Conservation (phyloP, 1,284 basidiomycete species). For the Trametes sp. region DNA sequence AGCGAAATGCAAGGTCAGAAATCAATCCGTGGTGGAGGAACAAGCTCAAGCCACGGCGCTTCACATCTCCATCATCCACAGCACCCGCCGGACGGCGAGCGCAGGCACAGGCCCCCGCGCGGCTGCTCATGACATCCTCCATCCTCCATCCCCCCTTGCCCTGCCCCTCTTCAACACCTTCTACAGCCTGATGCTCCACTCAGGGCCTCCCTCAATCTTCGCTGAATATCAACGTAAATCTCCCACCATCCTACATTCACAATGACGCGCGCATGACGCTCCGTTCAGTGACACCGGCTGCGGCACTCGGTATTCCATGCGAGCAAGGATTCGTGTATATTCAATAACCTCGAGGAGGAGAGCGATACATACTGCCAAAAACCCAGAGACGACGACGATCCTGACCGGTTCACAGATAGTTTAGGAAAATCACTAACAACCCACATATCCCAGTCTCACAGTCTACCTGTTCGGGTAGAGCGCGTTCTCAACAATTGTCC, state of each 20-base stretch:
- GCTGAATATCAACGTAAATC: not conserved
- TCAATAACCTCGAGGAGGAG: not conserved
- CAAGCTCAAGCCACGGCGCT: not conserved
- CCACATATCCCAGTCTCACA: too few relatives aligned
- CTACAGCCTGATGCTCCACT: conserved; percentile 7
- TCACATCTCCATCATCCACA: too few relatives aligned
- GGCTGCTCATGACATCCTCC: not conserved
- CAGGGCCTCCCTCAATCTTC: not conserved
- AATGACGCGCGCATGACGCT: not conserved
- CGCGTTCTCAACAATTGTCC: too few relatives aligned
- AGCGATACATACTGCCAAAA: not conserved
- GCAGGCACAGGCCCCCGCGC: not conserved
- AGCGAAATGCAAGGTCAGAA: not conserved
- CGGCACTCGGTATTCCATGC: not conserved
- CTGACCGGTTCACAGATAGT: not conserved
- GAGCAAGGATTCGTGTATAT: not conserved
- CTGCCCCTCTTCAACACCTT: not conserved
- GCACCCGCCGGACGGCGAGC: too few relatives aligned
- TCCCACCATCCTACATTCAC: not conserved
- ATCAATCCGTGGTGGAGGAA: not conserved
- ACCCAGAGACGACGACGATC: not conserved
- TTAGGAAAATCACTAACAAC: too few relatives aligned
- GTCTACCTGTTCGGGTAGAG: too few relatives aligned
- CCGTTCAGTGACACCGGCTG: not conserved
- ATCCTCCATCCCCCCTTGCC: not conserved